Base-by-base conservation (phyloP, 2,329 filamentous ascomycete genomes). In the Claviceps citrina region DNA sequence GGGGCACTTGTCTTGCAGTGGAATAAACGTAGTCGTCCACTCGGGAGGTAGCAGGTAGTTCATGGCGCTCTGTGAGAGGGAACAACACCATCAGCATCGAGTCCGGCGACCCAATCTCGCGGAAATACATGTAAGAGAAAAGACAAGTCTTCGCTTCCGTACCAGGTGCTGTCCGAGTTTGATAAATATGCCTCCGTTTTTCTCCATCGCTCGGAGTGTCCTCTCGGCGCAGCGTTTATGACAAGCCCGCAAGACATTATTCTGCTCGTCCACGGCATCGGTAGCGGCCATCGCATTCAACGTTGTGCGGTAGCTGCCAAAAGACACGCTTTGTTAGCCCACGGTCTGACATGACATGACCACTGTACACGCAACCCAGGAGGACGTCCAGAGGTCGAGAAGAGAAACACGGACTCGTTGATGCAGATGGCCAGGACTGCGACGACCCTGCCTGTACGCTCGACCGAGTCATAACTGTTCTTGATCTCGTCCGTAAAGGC, bases 181-280 rank as follows among this genome's bases (percentile, higher is more conserved):
- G 58, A 98, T 96, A 52, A 96, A 98, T 47, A 98, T 94, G 22
- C 89, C 93, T 20, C 93, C 91, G 59, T 95, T 96, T 67, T 84
- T 85, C 68, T 98, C 91, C 47, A 96, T 65, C 2, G 93, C 87
- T 42, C 71, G 73, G 31, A 96, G 66, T 1, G 91, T 95, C 45
- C 91, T 76, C 52, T 85, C 73, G 24, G 91, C 91, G 63, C 91
- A 98, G 59, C 91, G 75, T 57, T 93, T 81, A 61, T 98, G 91
- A 55, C 91, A 96, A 46, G 78, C 78, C 49, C 76, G 81, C 39
- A 98, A 66, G 28, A 81, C 60, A n/a, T 61, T 66, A n/a, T 73
- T 66, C 54, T 76, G 75, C 56, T 84, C 74, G 39, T 74, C 70
- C 30, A 71, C 66, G 44, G 84, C 71, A 16, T 77, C 66, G 31